Evolutionary conservation across 192 early-diverging fungal species (phyloP).

Genomic region (Backusella mclennaniae): DNA sequence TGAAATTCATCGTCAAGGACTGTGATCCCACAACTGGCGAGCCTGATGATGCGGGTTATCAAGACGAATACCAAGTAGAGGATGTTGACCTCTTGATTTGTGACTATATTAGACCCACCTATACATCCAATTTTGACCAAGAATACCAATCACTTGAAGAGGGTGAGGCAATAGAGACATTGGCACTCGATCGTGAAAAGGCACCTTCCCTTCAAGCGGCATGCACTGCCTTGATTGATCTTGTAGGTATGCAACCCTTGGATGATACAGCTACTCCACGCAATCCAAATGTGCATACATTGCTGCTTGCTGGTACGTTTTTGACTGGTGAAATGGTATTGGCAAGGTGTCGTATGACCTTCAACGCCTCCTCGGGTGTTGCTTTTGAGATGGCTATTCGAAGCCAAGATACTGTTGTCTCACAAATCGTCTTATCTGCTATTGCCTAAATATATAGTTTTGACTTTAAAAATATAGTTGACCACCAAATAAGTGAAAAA

Average conservation of each 20-base stretch:
- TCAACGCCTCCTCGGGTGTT: slow-evolving; percentile 77
- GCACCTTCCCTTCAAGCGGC: slow-evolving; percentile 68
- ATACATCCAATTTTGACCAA: slow-evolving; percentile 72
- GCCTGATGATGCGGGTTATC: slow-evolving; percentile 90
- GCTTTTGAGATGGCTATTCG: slow-evolving; percentile 90
- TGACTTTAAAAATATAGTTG: background rate
- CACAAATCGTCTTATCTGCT: slow-evolving; percentile 74
- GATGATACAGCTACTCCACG: slow-evolving; percentile 71
- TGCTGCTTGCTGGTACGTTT: slow-evolving; percentile 84
- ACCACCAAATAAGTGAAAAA: background rate
- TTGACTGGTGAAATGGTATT: slow-evolving; percentile 75
- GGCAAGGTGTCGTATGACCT: slow-evolving; percentile 88
- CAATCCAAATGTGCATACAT: slow-evolving; percentile 79
- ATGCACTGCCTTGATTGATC: slow-evolving; percentile 64
- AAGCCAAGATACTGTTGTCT: slow-evolving; percentile 62
- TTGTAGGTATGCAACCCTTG: slow-evolving; percentile 85
- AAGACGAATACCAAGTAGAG: slow-evolving; percentile 94
- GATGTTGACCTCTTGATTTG: slow-evolving; percentile 78
- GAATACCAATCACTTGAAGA: slow-evolving; percentile 77
- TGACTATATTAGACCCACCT: slow-evolving; percentile 91
- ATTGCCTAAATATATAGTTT: slow-evolving; percentile 51
- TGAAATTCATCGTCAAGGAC: slow-evolving; percentile 92
- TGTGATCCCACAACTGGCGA: slow-evolving; percentile 93
- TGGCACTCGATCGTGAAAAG: slow-evolving; percentile 78
- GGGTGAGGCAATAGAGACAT: slow-evolving; percentile 83